Evolutionary conservation across 805 yeast species (phyloP), one percentile per base, ranked within the genome.

Genomic region (Ogataea parapolymorpha): DNA sequence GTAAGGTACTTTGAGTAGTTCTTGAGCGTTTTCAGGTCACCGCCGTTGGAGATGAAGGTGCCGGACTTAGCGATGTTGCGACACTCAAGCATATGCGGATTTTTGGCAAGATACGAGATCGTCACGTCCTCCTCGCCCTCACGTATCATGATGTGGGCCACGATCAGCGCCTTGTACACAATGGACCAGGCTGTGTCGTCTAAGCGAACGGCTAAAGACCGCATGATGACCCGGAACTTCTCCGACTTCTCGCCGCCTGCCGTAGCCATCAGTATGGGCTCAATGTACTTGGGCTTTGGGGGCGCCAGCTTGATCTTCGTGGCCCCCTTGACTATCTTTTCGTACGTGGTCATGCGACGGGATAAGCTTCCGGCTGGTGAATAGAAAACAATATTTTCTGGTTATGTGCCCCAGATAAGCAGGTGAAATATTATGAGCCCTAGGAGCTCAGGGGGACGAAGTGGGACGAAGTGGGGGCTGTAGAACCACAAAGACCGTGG

Each of bases 201-300:
- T 32, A 89, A 70, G 37, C 96, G 68, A 13, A 60, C 55, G 24
- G 71, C 71, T 41, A 91, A 66, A 1, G 85, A 71, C 36, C 72
- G 69, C 79, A 90, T 80, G 26, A 90, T 82, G 15, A 80, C 77
- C 44, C 70, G 70, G 54, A 91, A 80, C 50, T 85, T 75, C 14
- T 75, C 80, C 30, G 56, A 51, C 20, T 54, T 51, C 45, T 67
- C 72, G 24, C 75, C 74, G 37, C 71, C 70, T 36, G 74, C 72
- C 2, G 89, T 83, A 22, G 84, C 72, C 71, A 80, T 73, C 24
- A 93, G 71, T 38, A 93, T 87, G 1, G 98, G 98, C 66, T 91
- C 98, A 39, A 93, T 80, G 60, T 93, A 93, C 62, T 93, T 93
- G 27, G 95, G 84, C 65, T 93, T 93, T 6, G 99, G 99, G n/a